These are phyloP conservation scores for Tolypocladium ophioglossoides DNA, from an alignment of 2,329 filamentous ascomycete genomes.

Conservation along the genomic window DNA sequence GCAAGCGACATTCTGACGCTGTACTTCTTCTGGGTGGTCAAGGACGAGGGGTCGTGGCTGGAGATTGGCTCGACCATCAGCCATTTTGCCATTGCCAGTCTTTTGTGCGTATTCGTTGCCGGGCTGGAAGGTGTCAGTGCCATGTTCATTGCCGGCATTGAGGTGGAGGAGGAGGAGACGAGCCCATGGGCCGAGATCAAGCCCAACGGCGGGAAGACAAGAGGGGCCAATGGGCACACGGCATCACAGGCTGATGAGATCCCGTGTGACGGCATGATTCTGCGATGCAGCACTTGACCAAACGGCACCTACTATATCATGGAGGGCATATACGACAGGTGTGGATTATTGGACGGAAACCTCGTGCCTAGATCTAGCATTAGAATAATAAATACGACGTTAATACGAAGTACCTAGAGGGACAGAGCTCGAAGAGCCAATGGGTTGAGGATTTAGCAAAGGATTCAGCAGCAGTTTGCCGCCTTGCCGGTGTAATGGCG, in stretches of 20 bases:
- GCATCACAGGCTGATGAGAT: background rate
- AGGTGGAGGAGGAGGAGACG: conserved; percentile 36
- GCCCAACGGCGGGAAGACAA: background rate
- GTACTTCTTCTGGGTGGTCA: conserved; percentile 96
- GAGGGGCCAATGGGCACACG: background rate
- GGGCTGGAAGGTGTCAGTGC: conserved; percentile 78
- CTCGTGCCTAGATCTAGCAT: background rate
- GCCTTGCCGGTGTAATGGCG: background rate
- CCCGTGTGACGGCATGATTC: background rate
- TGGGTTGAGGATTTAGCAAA: no score
- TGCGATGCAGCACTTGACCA: background rate
- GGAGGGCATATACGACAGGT: background rate
- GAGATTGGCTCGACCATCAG: conserved; percentile 96
- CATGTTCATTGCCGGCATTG: conserved; percentile 69
- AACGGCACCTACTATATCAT: no score
- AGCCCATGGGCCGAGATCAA: background rate
- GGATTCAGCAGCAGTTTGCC: background rate
- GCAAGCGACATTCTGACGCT: conserved; percentile 85
- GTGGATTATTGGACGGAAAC: background rate
- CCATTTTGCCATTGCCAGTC: conserved; percentile 87
- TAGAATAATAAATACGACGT: background rate
- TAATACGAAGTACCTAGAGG: background rate
- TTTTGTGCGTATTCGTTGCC: conserved; percentile 84
- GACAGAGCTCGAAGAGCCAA: background rate
- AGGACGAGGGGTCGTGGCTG: conserved; percentile 92